phyloP scores from a whole-genome alignment of 257 asterid species.

The Phtheirospermum japonicum region DNA sequence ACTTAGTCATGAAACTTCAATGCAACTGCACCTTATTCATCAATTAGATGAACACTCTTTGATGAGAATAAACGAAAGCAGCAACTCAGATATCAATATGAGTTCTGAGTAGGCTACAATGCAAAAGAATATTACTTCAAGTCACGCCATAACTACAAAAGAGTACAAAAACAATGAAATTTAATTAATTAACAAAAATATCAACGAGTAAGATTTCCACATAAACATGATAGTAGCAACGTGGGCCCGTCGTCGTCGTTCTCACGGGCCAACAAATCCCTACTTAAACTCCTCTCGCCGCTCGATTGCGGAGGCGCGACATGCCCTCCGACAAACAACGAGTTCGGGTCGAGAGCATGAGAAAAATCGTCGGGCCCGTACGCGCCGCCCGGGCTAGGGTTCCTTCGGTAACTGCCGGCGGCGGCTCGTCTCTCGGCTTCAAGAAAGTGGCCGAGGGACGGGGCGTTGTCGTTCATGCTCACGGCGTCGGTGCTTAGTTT shows the following conservation, averaged over 20 bases:
- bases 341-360: slow-evolving; percentile 31
- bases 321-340: slow-evolving; percentile 42
- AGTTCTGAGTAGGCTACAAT: neutral
- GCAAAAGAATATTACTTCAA: slow-evolving; percentile 3
- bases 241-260: slow-evolving; percentile 44
- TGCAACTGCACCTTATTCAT: too few species aligned
- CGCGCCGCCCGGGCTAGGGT: slow-evolving; percentile 21
- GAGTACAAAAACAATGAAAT: too few species aligned
- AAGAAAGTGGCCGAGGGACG: slow-evolving; percentile 70
- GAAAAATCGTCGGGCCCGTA: slow-evolving; percentile 51
- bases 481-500: slow-evolving; percentile 65
- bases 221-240: slow-evolving; percentile 50
- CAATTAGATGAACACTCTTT: neutral
- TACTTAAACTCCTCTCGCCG: slow-evolving; percentile 25
- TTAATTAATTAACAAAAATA: neutral
- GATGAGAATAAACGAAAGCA: too few species aligned
- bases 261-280: slow-evolving; percentile 41
- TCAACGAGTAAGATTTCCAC: slow-evolving; percentile 48
- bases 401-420: slow-evolving; percentile 31
- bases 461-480: slow-evolving; percentile 37
- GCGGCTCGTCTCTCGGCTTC: slow-evolving; percentile 60
- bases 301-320: slow-evolving; percentile 49
- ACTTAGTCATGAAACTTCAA: neutral
- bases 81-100: neutral
- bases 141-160: too few species aligned